Conservation (phyloP, 2,329 filamentous ascomycete genomes). For the Aureobasidium sp. region DNA sequence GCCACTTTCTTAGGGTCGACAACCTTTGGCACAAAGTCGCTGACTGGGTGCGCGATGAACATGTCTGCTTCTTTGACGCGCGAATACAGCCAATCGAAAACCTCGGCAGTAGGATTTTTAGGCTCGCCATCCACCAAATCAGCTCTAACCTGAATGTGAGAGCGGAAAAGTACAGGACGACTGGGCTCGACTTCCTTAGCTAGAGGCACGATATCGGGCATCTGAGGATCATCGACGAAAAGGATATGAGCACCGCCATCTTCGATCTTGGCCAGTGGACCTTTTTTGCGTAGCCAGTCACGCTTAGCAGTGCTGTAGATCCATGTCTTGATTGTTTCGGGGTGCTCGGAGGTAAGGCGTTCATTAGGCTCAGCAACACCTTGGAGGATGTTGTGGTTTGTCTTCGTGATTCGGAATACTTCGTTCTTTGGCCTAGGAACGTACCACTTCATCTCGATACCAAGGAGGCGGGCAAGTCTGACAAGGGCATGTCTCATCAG, state of each 20-base stretch:
- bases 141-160: slow-evolving; percentile 74
- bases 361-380: slow-evolving; percentile 62
- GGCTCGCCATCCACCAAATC: slow-evolving; percentile 56
- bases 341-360: slow-evolving; percentile 57
- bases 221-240: slow-evolving; percentile 76
- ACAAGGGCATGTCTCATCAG: slow-evolving; percentile 75
- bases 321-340: slow-evolving; percentile 61
- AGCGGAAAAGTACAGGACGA: slow-evolving; percentile 73
- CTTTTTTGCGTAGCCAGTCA: slow-evolving; percentile 64
- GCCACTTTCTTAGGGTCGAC: slow-evolving; percentile 61
- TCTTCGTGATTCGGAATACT: slow-evolving; percentile 78
- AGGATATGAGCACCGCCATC: slow-evolving; percentile 71
- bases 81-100: slow-evolving; percentile 70
- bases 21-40: slow-evolving; percentile 62
- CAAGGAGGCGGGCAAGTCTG: slow-evolving; percentile 59
- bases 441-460: slow-evolving; percentile 67
- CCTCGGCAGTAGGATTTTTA: slow-evolving; percentile 62
- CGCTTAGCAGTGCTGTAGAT: slow-evolving; percentile 64
- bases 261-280: slow-evolving; percentile 57
- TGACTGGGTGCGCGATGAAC: slow-evolving; percentile 77
- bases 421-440: slow-evolving; percentile 74
- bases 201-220: slow-evolving; percentile 70
- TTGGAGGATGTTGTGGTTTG: slow-evolving; percentile 82
- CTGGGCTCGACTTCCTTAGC: slow-evolving; percentile 64
- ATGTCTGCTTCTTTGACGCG: slow-evolving; percentile 64